Evolutionary conservation across 495 filamentous ascomycete genomes (phyloP), one percentile per base, ranked within the genome.

Genomic region (Podospora conica): DNA sequence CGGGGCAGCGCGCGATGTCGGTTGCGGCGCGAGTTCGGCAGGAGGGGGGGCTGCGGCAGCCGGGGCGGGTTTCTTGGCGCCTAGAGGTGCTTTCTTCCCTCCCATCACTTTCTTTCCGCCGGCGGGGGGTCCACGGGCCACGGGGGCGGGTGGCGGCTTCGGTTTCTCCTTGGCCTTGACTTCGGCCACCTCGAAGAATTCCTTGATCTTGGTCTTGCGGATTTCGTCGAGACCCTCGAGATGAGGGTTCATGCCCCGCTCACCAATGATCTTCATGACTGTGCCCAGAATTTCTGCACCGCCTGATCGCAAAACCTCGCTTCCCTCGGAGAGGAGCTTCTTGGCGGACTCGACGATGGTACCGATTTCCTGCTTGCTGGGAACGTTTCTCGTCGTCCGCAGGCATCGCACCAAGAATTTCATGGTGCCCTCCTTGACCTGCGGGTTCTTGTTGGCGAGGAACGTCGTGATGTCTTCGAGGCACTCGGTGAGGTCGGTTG

Each of bases 161-260:
- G 96, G 95, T 71, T 96, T 95, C 67, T 96, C 94, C 74, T 98
- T 98, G 53, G 96, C 95, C 76, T 94, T 96, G 59, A 99, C 96
- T 72, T 96, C 89, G 2, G 96, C 96, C 1, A 86, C 86, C 28
- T 97, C 93, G 72, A 87, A 93, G 77, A 87, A 97, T 74, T 98
- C 96, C 78, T 96, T 97, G 74, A 97, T 90, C 78, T 97, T 99
- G 23, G 85, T 89, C 79, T 97, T 98, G 63, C 93, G 85, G 64
- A 98, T 97, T 24, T 99, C 95, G 72, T 99, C 96, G 18, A 99
- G 79, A 0, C 91, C 92, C 68, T 98, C 93, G n/a, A 99, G 79
- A 73, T 96, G 92, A 8, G 92, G 91, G 55, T 89, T 91, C 95
- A 98, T 99, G n/a, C 89, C 89, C 53, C 95, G 85, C 73, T 99